Base-by-base conservation (phyloP, 2,329 filamentous ascomycete genomes). In the Bipolaris victoriae region DNA sequence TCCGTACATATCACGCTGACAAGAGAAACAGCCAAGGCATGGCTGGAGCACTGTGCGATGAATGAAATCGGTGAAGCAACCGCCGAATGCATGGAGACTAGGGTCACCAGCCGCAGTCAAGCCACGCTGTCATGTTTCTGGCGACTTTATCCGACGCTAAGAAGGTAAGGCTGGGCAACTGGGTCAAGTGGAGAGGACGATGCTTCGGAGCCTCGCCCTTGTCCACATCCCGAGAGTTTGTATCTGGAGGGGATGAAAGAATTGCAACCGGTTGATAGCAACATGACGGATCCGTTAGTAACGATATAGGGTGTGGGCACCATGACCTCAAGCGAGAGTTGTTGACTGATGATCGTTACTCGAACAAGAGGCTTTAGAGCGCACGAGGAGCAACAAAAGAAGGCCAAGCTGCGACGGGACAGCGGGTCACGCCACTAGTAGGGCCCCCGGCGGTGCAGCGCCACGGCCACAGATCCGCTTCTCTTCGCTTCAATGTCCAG, bases 91-190 rank as follows among this genome's bases (percentile, higher is more conserved):
- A 63, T 61, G 33, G 59, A 50, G 62, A 44, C 57, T 64, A 67
- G 67, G 58, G 60, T 57, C 68, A 68, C 65, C 65, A 70, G 66
- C 67, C 66, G 62, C 67, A 68, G 63, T 64, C 59, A 64, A 69
- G 67, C 66, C 67, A 68, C 64, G 67, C 67, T 66, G 66, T 66
- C 61, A 64, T 54, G 29, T 54, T 58, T 56, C 50, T 55, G 60
- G 62, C 54, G 62, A 64, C 41, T 64, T 66, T 66, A 66, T 58
- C 64, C 64, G 64, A 53, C 60, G 55, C 64, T 63, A 64, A 50
- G 24, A 55, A 48, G 37, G 57, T 52, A 52, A 61, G 61, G 65
- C 64, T 68, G 46, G 46, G 13, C 46, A 39, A 31, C 22, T 29
- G 65, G 63, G 65, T 61, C 58, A 60, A 63, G 60, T 57, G 58